Evolutionary conservation across 2,329 filamentous ascomycete species (phyloP), one percentile per base, ranked within the genome.

Genomic region (Didymosphaeria variabile): DNA sequence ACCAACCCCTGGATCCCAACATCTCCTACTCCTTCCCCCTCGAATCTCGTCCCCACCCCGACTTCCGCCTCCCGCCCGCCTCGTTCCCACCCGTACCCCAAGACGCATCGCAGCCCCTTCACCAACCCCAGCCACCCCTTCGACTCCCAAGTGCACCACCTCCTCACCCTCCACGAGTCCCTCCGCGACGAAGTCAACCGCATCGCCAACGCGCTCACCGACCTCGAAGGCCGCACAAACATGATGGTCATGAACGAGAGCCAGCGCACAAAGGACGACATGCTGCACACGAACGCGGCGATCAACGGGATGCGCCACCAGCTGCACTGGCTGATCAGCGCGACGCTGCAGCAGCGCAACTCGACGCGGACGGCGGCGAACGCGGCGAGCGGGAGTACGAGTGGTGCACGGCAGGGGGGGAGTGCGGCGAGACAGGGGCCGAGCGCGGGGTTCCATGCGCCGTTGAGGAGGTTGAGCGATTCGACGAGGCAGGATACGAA

Each of bases 181-280:
- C 80, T 89, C 19, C 85, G 87, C 13, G 85, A 87, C 47, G 87
- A 89, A 70, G 83, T 89, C 52, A 78, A 78, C 19, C 84, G 86
- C 52, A 79, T 88, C 31, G 82, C 83, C 15, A 80, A 82, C 55
- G 83, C 85, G 2, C 79, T 89, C 10, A 82, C 83, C 3, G 86
- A 88, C 58, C 80, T 88, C 45, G 87, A 90, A 63, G 86, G 85
- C 50, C 83, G 86, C 38, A 84, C 85, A 40, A 87, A 81, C 72
- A 87, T 89, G 86, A 84, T 86, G 60, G 83, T 87, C 44, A 83
- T 89, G 77, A 89, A 88, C 67, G 87, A 89, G 71, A 87, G 83
- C 50, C 80, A 88, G 34, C 85, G 87, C 3, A 81, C 85, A 53
- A 86, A 87, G 61, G 87, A 89, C 66, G 87, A 89, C 61, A 84